Base-by-base conservation (phyloP, 371 early-diverging fungal species). In the Mortierella sp. region DNA sequence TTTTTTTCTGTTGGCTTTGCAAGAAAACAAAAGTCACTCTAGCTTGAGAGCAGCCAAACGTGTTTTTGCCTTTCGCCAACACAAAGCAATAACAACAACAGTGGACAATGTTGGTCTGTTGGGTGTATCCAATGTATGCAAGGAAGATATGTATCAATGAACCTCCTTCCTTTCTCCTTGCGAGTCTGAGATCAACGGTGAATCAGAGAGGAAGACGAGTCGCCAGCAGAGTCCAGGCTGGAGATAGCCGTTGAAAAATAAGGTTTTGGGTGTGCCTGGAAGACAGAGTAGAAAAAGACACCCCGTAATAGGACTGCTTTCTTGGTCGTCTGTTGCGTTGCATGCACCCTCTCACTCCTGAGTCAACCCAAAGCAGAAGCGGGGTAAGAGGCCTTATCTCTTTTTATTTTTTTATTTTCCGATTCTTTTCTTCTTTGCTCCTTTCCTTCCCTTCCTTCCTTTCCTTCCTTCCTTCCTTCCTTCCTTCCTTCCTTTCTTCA, bases 281-380 rank as follows among this genome's bases (percentile, higher is more conserved):
- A 32, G 41, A 0, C 41, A 63, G 16, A 7, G 12, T 0, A 12
- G 48, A 48, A 49, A 18, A 49, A 21, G 21, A 38, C 43, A 41
- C 68, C 68, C 68, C 68, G 41, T 68, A 68, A 68, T 24, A 41
- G 10, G 68, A 68, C 68, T 68, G 68, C 5, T 60, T 55, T 55
- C n/a, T 11, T 56, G 10, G 7, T 7, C 27, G n/a, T n/a, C 56
- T 27, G 2, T 56, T 56, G 51, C 51, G 2, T 56, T 56, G 51
- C 51, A 51, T 49, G 32, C 63, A 14, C 21, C 2, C 21, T 51
- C 21, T 21, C 2, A 21, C 27, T 24, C 46, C 38, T 68, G 70
- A 75, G n/a, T 75, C 70, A 68, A 70, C 49, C 75, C 75, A 56
- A 71, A 58, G 56, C 71, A 49, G 71, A 49, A 49, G 46, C 46